Evolutionary conservation across 2,329 filamentous ascomycete genomes (phyloP).

Genomic region (Cladosporium sphaerospermum): DNA sequence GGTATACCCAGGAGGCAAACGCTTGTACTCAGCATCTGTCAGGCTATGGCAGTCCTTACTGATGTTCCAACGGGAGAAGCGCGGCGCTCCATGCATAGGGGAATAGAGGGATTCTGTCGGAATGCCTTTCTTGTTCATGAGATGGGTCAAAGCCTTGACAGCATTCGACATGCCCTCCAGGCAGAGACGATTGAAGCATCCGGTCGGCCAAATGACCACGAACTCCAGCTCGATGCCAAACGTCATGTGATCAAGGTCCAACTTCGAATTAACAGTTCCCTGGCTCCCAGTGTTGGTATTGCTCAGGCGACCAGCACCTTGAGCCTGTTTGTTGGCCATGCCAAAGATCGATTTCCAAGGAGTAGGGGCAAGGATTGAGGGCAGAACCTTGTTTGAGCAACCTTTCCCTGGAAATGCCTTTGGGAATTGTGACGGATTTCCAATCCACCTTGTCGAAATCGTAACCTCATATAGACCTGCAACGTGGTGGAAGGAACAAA

Average conservation of each 20-base stretch:
- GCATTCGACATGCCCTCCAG: background rate
- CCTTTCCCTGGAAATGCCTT: no score
- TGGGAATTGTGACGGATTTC: no score
- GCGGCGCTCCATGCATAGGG: background rate
- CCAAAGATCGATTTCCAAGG: background rate
- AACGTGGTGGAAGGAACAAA: no score
- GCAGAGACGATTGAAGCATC: constrained; percentile 1
- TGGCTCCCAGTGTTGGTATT: background rate
- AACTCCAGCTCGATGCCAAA: constrained; percentile 21
- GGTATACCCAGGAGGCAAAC: background rate
- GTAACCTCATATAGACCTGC: no score
- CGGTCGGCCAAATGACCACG: constrained; percentile 11
- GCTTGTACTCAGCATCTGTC: background rate
- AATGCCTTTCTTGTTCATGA: background rate
- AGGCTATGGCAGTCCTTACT: constrained; percentile 2
- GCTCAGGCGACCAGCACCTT: background rate
- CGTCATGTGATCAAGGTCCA: constrained; percentile 9
- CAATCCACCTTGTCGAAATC: no score
- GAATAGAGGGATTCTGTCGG: background rate
- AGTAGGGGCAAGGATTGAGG: no score
- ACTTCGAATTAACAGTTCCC: background rate
- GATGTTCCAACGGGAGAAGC: constrained; percentile 4
- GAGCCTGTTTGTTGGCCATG: background rate
- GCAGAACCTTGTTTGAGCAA: no score
- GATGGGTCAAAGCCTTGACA: background rate